Percentiles rank a stretch among this genome's conserved stretches.
Conservation (phyloP, 2,329 filamentous ascomycete genomes). For the Colletotrichum abscissum region DNA sequence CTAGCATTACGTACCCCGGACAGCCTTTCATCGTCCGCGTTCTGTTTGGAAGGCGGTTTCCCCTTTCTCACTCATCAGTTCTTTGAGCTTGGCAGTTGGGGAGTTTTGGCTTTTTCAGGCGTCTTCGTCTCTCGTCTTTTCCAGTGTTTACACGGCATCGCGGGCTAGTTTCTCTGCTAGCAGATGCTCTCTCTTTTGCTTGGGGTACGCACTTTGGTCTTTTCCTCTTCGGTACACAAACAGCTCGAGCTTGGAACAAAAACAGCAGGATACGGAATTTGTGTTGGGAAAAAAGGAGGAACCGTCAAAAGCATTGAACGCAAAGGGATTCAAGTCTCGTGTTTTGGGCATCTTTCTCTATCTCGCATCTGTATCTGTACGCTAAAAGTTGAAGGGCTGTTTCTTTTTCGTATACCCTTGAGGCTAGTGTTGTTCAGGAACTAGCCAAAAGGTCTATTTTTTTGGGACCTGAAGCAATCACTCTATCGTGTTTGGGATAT, state of each 20-base stretch:
- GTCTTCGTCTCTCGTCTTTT: not conserved
- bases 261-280: slow-evolving; percentile 6
- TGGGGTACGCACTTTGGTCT: slow-evolving; percentile 2
- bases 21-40: not conserved
- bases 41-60: not conserved
- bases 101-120: slow-evolving; percentile 13
- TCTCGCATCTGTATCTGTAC: slow-evolving; percentile 18
- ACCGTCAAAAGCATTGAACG: slow-evolving; percentile 6
- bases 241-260: not conserved
- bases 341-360: slow-evolving; percentile 3
- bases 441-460: not conserved
- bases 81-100: slow-evolving; percentile 28
- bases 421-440: not conserved
- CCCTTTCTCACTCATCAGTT: not conserved
- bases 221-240: slow-evolving; percentile 17
- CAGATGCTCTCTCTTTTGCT: not conserved
- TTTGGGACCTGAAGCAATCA: not conserved
- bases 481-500: not conserved
- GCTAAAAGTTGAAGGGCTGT: not conserved
- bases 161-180: not conserved
- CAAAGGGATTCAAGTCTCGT: slow-evolving; percentile 10
- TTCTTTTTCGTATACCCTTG: not conserved
- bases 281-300: not conserved
- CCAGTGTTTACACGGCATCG: not conserved
- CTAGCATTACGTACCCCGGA: slow-evolving; percentile 51